Evolutionary conservation across 1,284 basidiomycete species (phyloP).

Genomic region (Irpex sp.): DNA sequence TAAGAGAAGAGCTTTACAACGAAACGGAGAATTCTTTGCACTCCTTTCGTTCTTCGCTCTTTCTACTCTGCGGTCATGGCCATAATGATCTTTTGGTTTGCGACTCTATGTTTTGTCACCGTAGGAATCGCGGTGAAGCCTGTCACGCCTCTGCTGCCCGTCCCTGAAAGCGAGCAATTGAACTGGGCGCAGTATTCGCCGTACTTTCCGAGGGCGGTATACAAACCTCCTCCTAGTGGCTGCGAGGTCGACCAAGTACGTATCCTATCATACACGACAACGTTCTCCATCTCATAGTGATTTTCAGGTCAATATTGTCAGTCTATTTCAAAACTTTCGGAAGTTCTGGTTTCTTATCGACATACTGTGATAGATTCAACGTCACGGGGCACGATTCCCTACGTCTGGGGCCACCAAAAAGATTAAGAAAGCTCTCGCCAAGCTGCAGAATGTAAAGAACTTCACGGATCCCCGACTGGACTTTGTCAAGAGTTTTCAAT

Average conservation of each 20-base stretch:
- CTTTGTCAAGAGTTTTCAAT: conserved; percentile 64
- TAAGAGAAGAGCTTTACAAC: not conserved
- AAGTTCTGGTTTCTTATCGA: conserved; percentile 2
- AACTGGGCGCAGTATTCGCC: conserved; percentile 62
- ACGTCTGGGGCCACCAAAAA: conserved; percentile 45
- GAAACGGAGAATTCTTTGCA: not conserved
- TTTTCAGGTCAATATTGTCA: conserved; percentile 58
- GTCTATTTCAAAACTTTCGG: conserved; percentile 21
- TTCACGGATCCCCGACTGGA: conserved; percentile 46
- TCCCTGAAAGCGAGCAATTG: conserved; percentile 21
- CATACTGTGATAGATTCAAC: conserved; percentile 59
- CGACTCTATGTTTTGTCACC: not conserved
- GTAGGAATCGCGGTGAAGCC: not conserved
- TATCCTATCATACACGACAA: not conserved
- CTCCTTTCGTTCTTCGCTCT: not conserved
- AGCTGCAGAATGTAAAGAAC: conserved; percentile 43
- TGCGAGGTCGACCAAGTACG: conserved; percentile 57
- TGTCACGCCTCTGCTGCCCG: conserved; percentile 5
- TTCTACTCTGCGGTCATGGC: not conserved
- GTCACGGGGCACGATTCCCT: conserved; percentile 82
- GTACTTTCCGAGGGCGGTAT: conserved; percentile 47
- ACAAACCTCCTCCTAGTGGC: conserved; percentile 42
- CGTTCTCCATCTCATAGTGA: not conserved
- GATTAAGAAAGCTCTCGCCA: conserved; percentile 50
- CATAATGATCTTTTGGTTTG: not conserved